Conservation (phyloP, 768 basidiomycete species). For the Calvatia gigantea region DNA sequence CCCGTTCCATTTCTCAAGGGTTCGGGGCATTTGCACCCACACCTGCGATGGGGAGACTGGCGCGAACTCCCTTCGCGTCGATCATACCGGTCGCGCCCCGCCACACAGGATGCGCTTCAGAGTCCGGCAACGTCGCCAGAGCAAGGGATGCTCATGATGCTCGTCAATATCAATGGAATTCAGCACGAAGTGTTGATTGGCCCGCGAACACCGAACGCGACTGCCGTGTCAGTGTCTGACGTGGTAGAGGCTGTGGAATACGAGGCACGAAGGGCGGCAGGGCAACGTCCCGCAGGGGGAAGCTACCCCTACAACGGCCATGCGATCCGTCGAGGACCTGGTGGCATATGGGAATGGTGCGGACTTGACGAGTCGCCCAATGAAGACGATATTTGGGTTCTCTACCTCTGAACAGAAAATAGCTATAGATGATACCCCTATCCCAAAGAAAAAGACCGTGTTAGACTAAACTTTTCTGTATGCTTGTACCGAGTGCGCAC, state of each 20-base stretch:
- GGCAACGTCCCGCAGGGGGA: neutral
- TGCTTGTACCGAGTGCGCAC: too few species aligned
- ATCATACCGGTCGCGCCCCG: neutral
- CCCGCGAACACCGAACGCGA: neutral
- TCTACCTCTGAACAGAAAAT: conserved; percentile 12
- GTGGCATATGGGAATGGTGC: conserved; percentile 1
- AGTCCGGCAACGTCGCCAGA: neutral
- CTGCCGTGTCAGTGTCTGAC: neutral
- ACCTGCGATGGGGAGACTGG: neutral
- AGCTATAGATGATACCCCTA: too few species aligned
- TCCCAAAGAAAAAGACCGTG: too few species aligned
- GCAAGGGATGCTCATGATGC: neutral
- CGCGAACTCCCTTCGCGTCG: neutral
- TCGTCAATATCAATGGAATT: neutral
- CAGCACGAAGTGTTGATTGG: neutral
- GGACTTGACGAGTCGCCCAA: neutral
- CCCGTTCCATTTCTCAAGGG: neutral
- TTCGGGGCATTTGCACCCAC: neutral
- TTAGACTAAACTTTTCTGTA: too few species aligned
- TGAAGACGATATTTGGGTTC: neutral
- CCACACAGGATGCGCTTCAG: neutral
- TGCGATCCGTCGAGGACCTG: neutral
- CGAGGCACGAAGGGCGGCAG: neutral
- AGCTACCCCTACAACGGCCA: neutral
- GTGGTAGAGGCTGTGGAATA: neutral